phyloP scores from a whole-genome alignment of 306 rosid genomes.

The Cajanus cajan region DNA sequence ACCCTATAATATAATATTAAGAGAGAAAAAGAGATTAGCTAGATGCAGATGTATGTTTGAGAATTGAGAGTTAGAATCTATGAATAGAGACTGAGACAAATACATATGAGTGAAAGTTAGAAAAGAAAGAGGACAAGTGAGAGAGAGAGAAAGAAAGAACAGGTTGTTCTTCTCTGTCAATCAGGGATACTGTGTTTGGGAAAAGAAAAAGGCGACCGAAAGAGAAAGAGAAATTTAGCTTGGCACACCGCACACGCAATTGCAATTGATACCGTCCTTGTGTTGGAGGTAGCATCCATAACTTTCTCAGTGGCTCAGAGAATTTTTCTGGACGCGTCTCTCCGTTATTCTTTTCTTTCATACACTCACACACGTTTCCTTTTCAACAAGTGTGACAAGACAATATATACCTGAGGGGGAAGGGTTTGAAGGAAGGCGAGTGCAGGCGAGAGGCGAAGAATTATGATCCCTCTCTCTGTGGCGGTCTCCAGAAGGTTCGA shows the following conservation, averaged over 20 bases:
- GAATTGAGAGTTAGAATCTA: constrained; percentile 10
- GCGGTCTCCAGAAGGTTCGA: constrained; percentile 32
- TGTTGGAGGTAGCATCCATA: constrained; percentile 39
- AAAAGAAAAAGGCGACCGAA: constrained; percentile 33
- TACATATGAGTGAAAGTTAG: background rate
- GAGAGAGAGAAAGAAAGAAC: constrained; percentile 28
- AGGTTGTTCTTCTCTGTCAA: constrained; percentile 46
- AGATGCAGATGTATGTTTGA: background rate
- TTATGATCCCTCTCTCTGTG: constrained; percentile 66
- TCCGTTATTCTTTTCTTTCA: constrained; percentile 17
- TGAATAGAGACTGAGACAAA: background rate
- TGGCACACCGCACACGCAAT: too few species aligned
- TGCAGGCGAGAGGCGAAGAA: constrained; percentile 47
- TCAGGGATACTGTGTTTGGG: constrained; percentile 55
- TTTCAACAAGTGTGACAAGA: too few species aligned
- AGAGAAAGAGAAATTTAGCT: constrained; percentile 7
- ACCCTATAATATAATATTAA: constrained; percentile 28
- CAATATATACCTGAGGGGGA: constrained; percentile 42
- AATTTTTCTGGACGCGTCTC: constrained; percentile 28
- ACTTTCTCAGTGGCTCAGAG: constrained; percentile 38
- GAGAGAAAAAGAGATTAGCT: background rate
- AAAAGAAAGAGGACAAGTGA: background rate
- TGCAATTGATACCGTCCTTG: constrained; percentile 49
- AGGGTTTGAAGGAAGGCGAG: constrained; percentile 58
- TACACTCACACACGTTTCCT: background rate